Base-by-base conservation (phyloP, 2,329 filamentous ascomycete genomes). In the Penicillium expansum region DNA sequence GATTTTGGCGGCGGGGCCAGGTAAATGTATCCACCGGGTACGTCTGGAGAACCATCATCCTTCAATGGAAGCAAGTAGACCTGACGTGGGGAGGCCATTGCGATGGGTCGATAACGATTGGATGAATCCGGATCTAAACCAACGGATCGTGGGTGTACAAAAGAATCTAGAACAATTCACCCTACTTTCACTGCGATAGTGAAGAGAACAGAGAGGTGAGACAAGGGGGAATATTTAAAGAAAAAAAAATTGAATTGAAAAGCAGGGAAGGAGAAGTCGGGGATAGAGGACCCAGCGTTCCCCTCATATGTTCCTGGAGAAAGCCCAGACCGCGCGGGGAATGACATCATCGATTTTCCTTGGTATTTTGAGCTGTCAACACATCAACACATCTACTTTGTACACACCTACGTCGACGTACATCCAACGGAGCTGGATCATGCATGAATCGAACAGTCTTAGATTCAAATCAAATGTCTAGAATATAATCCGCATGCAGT, bases 1-100 rank as follows among this genome's bases (percentile, higher is more conserved):
- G 81, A 89, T n/a, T 88, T 82, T 39, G 82, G 83, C 18, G 89
- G 87, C 18, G 94, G 87, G 0, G 92, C 89, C 42, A 99, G 81
- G 74, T 96, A 96, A 69, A 97, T 90, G 80, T 97, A 99, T 66
- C 90, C 87, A 68, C 92, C 90, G 27, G 90, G 83, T 48, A 99
- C 86, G 73, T 95, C 87, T 35, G 95, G 94, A 65, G 91, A 92
- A 67, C 95, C 94, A 77, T 93, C 85, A 77, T 99, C 93, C 72
- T 91, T 94, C 76, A 99, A 84, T 63, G 90, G 90, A 62, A 99
- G 83, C 69, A 96, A 80, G 78, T 97, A 96, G 62, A 97, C 86
- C 76, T 91, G 71, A 33, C 58, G 62, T 51, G 62, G 48, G 44
- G 60, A 47, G 50, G 45, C 39, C 69, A 71, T 70, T 52, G 55